phyloP scores from a whole-genome alignment of 2,329 filamentous ascomycete genomes.

The Arthrobotrys sinensis region DNA sequence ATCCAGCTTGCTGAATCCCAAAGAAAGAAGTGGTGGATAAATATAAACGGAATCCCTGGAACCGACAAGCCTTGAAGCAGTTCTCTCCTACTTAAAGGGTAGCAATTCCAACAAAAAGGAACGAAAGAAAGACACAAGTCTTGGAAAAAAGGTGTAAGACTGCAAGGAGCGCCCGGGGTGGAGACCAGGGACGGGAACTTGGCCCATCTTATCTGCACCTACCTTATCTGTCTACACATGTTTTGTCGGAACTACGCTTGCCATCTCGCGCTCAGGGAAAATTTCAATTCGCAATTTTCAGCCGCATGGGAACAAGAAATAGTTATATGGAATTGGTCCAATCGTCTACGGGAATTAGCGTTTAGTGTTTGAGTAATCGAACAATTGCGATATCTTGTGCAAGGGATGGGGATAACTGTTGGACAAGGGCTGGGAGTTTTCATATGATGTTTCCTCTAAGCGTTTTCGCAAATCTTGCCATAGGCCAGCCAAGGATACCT shows the following conservation, averaged over 20 bases:
- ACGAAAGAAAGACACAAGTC: not conserved
- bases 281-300: conserved; percentile 27
- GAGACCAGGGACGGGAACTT: conserved; percentile 25
- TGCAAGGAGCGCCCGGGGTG: conserved; percentile 10
- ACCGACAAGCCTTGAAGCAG: conserved; percentile 2
- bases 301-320: conserved; percentile 15
- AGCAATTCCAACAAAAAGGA: not conserved
- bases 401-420: conserved; percentile 6
- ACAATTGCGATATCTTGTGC: conserved; percentile 7
- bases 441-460: conserved; percentile 3
- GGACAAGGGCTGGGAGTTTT: conserved; percentile 21
- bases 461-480: conserved; percentile 1
- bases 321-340: conserved; percentile 11
- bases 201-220: conserved; percentile 50
- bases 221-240: conserved; percentile 38
- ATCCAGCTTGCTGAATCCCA: conserved; percentile 1
- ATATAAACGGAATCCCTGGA: conserved; percentile 21
- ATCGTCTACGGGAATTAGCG: conserved; percentile 15
- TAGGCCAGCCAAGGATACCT: not conserved
- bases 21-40: conserved; percentile 15
- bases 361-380: conserved; percentile 41
- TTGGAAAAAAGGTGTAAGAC: conserved; percentile 15
- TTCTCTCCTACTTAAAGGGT: conserved; percentile 22
- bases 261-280: not conserved
- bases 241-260: not conserved